These are phyloP conservation scores for Lasiosphaeris hirsuta DNA, from an alignment of 495 filamentous ascomycete genomes.

Conservation along the genomic window DNA sequence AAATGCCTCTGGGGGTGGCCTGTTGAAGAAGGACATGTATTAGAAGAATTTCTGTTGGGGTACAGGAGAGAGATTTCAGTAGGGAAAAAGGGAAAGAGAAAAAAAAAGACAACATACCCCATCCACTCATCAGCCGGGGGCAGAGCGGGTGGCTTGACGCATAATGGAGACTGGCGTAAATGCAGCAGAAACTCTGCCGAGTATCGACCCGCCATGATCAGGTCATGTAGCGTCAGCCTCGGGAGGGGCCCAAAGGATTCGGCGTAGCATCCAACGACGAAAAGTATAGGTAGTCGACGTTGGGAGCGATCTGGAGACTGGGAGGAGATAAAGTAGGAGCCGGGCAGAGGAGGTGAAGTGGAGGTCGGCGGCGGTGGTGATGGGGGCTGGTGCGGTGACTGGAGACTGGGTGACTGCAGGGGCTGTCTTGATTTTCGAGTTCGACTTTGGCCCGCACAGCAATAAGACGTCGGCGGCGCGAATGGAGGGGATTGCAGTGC, in stretches of 20 bases:
- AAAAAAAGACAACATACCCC: conserved; percentile 61
- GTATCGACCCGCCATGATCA: conserved; percentile 59
- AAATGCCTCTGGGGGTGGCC: conserved; percentile 41
- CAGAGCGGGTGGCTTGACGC: conserved; percentile 72
- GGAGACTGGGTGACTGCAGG: neutral
- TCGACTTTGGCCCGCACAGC: too few relatives aligned
- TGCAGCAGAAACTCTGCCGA: conserved; percentile 71
- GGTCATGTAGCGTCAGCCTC: conserved; percentile 21
- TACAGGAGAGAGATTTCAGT: neutral
- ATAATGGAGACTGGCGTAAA: conserved; percentile 80
- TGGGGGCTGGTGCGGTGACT: neutral
- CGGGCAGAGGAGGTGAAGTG: neutral
- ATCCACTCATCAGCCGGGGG: conserved; percentile 97
- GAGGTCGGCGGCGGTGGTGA: neutral
- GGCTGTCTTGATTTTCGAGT: neutral
- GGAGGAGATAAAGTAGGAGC: neutral
- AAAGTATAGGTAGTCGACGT: neutral
- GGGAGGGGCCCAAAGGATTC: neutral
- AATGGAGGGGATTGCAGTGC: too few relatives aligned
- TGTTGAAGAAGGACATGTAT: conserved; percentile 16
- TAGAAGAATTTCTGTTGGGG: neutral
- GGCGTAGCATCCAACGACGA: conserved; percentile 2
- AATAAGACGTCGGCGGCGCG: too few relatives aligned
- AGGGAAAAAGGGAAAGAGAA: neutral
- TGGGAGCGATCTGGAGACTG: neutral